phyloP scores from a whole-genome alignment of 305 asterid genomes.

The Salvia sclarea region DNA sequence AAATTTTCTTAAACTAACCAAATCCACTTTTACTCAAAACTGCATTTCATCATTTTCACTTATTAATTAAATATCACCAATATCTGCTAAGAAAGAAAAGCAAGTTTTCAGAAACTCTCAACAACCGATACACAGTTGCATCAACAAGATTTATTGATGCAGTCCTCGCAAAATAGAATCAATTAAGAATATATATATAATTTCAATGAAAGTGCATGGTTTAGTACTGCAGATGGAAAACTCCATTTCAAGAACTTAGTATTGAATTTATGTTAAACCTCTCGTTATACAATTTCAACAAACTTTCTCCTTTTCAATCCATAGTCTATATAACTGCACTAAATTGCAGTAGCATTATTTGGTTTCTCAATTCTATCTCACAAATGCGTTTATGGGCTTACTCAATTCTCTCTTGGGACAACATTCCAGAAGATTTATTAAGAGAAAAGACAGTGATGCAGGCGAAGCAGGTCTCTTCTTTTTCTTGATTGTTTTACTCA shows the following conservation, averaged over 20 bases:
- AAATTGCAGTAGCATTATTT: conserved; percentile 7
- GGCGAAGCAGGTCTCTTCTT: conserved; percentile 69
- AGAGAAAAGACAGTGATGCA: conserved; percentile 89
- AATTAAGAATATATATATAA: not conserved
- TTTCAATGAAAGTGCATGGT: conserved; percentile 17
- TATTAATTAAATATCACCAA: not conserved
- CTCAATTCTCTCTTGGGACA: conserved; percentile 48
- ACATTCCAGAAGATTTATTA: conserved; percentile 56
- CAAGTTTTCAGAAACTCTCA: not conserved
- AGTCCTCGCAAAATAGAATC: not conserved
- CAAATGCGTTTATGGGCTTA: conserved; percentile 61
- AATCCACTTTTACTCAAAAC: conserved; percentile 21
- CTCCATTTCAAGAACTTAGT: not conserved
- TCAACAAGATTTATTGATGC: not conserved
- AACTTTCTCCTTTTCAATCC: not conserved
- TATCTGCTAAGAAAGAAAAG: not conserved
- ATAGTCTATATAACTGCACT: not conserved
- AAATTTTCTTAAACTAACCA: conserved; percentile 23
- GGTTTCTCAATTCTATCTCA: not conserved
- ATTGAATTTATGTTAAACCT: not conserved
- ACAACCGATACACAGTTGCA: not conserved
- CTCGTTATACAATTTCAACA: not conserved
- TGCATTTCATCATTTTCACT: conserved; percentile 22
- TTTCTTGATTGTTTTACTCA: not conserved
- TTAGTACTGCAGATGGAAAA: not conserved